Conservation (phyloP, 176 grass and related monocot species). For the Lolium perenne region DNA sequence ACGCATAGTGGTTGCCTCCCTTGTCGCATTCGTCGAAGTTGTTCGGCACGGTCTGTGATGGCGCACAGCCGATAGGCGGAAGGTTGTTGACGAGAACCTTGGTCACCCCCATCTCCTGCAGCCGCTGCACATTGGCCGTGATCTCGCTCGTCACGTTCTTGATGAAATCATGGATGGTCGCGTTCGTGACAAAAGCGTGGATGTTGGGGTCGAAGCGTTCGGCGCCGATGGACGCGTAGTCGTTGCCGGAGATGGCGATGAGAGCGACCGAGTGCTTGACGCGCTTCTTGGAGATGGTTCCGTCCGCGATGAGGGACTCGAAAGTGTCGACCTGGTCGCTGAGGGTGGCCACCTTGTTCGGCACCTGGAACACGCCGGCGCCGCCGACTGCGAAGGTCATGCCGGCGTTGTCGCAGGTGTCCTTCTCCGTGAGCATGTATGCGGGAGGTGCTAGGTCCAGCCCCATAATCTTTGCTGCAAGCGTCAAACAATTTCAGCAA, state of each 20-base stretch:
- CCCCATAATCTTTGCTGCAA: not conserved
- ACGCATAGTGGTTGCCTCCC: not conserved
- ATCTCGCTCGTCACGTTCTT: not conserved
- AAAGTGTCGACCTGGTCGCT: not conserved
- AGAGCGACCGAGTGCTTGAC: not conserved
- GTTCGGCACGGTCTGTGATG: not conserved
- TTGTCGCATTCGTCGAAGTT: not conserved
- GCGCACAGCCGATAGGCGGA: not conserved
- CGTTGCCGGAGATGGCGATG: not conserved
- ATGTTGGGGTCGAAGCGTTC: not conserved
- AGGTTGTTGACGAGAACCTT: not conserved
- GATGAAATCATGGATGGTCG: not conserved
- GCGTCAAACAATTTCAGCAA: not conserved
- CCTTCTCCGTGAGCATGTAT: not conserved
- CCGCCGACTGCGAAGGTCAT: slow-evolving; percentile 4
- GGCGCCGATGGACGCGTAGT: not conserved
- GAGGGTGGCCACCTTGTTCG: not conserved
- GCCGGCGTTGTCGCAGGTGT: not conserved
- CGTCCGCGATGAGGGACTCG: not conserved
- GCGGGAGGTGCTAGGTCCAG: not conserved
- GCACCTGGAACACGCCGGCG: not conserved
- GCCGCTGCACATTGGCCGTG: slow-evolving; percentile 1
- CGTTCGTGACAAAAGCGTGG: not conserved
- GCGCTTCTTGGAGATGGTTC: not conserved
- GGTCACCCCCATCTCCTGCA: not conserved